Conservation (phyloP, 2,329 filamentous ascomycete species). For the Aspergillus viridinutans region DNA sequence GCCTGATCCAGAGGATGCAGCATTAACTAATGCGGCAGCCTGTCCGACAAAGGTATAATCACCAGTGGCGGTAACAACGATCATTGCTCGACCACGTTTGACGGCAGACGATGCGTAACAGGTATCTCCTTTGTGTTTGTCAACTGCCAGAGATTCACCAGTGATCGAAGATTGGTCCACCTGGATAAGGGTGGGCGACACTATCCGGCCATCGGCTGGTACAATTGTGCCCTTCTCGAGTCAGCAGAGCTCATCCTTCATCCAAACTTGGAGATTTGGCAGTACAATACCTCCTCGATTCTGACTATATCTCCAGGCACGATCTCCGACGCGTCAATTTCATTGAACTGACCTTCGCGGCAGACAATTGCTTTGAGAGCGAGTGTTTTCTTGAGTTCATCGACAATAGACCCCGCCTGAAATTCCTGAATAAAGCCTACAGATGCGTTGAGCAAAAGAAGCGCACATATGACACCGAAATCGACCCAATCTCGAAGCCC, state of each 20-base stretch:
- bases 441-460: conserved; percentile 76
- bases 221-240: conserved; percentile 69
- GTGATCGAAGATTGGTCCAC: conserved; percentile 91
- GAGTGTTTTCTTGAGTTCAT: conserved; percentile 84
- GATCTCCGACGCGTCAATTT: conserved; percentile 77
- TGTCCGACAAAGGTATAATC: conserved; percentile 89
- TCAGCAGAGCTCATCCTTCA: conserved; percentile 5
- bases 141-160: conserved; percentile 84
- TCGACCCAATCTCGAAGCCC: conserved; percentile 88
- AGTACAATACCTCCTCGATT: conserved; percentile 63
- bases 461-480: conserved; percentile 83
- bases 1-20: conserved; percentile 68
- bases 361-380: conserved; percentile 84
- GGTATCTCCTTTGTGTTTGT: conserved; percentile 77
- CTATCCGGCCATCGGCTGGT: conserved; percentile 79
- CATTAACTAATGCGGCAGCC: conserved; percentile 78
- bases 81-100: conserved; percentile 83
- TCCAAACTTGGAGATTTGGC: background rate
- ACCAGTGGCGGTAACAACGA: conserved; percentile 78
- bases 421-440: conserved; percentile 89
- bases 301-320: conserved; percentile 88
- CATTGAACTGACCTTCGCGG: conserved; percentile 71
- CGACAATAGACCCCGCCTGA: conserved; percentile 85
- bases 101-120: conserved; percentile 83
- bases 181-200: conserved; percentile 79